These are phyloP conservation scores for Heliamphora exappendiculata DNA, from an alignment of 148 eudicot genomes.

Conservation along the genomic window DNA sequence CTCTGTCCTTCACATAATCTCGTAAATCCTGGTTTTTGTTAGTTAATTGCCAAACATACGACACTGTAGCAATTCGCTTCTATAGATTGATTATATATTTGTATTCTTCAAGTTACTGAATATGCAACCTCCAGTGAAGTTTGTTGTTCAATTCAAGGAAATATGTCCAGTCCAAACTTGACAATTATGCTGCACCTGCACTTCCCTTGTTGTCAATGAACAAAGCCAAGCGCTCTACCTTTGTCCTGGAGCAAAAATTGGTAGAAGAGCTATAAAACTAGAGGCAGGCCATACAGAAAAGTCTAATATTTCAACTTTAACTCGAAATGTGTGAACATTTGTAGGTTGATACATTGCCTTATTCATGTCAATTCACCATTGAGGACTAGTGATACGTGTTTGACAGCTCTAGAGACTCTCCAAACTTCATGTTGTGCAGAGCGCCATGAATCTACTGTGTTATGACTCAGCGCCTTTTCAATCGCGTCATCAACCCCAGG, in stretches of 20 bases:
- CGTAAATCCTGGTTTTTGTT: neutral
- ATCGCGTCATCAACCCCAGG: conserved; percentile 54
- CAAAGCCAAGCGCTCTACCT: neutral
- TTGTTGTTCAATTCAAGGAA: neutral
- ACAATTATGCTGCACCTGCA: neutral
- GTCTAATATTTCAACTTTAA: neutral
- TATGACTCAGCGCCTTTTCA: conserved; percentile 28
- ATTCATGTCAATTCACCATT: conserved; percentile 36
- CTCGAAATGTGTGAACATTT: neutral
- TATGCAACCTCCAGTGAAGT: neutral
- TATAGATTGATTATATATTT: neutral
- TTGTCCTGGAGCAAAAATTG: neutral
- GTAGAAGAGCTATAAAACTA: neutral
- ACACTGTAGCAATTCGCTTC: neutral
- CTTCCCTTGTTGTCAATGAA: neutral
- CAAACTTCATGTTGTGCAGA: conserved; percentile 47
- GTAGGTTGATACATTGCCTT: neutral
- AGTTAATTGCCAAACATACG: neutral
- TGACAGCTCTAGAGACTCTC: conserved; percentile 48
- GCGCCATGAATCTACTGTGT: conserved; percentile 36
- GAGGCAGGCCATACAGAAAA: neutral
- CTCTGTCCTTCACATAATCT: neutral
- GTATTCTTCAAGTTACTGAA: neutral
- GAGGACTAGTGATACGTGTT: conserved; percentile 47
- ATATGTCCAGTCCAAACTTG: neutral